A percentile compares a stretch with the other conserved stretches of the same genome.
Evolutionary conservation across 2,329 filamentous ascomycete species (phyloP).

Genomic region (Podosphaera fusca): DNA sequence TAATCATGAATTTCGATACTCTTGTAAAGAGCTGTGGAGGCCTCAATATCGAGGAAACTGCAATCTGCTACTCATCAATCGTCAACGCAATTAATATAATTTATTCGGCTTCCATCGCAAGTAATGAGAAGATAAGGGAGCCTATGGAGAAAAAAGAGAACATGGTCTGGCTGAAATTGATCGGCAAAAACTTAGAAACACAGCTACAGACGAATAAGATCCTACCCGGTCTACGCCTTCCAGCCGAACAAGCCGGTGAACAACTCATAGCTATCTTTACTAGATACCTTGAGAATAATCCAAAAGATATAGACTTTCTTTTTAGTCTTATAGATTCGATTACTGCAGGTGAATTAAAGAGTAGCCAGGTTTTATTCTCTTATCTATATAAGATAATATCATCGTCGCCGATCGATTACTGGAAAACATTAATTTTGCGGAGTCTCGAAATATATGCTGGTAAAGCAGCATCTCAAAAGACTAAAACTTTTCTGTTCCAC

Average conservation of each 20-base stretch:
- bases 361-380: constrained; percentile 48
- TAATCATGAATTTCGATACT: constrained; percentile 48
- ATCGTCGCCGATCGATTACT: constrained; percentile 66
- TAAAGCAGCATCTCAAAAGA: constrained; percentile 59
- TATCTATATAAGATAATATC: constrained; percentile 81
- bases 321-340: constrained; percentile 68
- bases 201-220: constrained; percentile 49
- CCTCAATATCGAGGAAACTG: constrained; percentile 38
- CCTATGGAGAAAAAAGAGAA: constrained; percentile 51
- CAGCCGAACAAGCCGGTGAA: constrained; percentile 72
- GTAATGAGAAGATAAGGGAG: constrained; percentile 28
- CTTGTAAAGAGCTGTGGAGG: constrained; percentile 48
- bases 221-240: constrained; percentile 49
- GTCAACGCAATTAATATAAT: constrained; percentile 78
- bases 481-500: constrained; percentile 79
- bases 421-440: constrained; percentile 57
- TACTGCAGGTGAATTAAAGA: constrained; percentile 61
- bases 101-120: constrained; percentile 49
- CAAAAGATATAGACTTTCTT: constrained; percentile 58
- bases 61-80: constrained; percentile 43
- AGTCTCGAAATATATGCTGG: constrained; percentile 74
- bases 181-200: constrained; percentile 57
- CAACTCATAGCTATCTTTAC: constrained; percentile 72
- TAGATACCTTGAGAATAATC: constrained; percentile 50
- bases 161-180: constrained; percentile 34